Conservation (phyloP, 2,329 filamentous ascomycete species). For the Alternaria brassicicola region DNA sequence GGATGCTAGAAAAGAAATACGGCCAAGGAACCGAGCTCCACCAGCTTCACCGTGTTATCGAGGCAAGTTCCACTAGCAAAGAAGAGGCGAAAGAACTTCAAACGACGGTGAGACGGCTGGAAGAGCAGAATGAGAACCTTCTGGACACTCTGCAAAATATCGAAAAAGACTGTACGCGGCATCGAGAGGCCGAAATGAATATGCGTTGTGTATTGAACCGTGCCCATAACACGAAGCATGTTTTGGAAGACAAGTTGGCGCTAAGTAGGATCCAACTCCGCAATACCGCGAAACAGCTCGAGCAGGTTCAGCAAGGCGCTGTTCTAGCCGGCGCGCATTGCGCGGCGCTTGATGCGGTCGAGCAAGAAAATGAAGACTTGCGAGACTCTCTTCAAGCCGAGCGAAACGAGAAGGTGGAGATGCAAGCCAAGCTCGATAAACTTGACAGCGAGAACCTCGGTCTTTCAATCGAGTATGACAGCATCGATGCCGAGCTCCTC, state of each 20-base stretch:
- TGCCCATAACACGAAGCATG: not conserved
- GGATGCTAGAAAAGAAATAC: not conserved
- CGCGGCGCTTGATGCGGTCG: not conserved
- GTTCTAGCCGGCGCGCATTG: not conserved
- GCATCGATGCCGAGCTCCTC: not conserved
- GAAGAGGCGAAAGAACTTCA: not conserved
- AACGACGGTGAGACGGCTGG: not conserved
- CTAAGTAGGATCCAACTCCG: not conserved
- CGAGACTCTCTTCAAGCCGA: not conserved
- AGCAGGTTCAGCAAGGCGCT: not conserved
- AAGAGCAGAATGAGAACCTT: not conserved
- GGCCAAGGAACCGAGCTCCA: not conserved
- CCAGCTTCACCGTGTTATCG: not conserved
- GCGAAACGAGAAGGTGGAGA: not conserved
- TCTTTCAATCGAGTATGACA: not conserved
- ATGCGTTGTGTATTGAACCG: not conserved
- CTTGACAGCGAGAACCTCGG: not conserved
- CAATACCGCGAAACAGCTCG: not conserved
- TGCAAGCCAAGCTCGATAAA: not conserved
- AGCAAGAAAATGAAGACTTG: not conserved
- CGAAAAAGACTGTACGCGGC: not conserved
- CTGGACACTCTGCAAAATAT: not conserved
- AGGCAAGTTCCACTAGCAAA: not conserved
- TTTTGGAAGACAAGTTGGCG: not conserved
- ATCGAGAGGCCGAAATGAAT: not conserved